Evolutionary conservation across 2,329 filamentous ascomycete species (phyloP).

Genomic region (Scedosporium apiospermum): DNA sequence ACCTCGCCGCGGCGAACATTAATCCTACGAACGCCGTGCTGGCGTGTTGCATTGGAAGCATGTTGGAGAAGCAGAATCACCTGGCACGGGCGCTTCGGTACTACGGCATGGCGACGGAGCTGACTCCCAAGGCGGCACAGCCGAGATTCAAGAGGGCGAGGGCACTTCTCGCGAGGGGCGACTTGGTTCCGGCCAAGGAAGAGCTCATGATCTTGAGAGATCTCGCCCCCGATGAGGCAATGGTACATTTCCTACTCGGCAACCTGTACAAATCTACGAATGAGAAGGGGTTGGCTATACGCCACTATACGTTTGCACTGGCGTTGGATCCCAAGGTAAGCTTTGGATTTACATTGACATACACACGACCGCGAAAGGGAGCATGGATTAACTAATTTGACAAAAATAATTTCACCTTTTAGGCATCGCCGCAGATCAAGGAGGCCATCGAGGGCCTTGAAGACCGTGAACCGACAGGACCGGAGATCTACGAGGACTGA

Average conservation of each 20-base stretch:
- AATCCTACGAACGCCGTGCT: conserved; percentile 92
- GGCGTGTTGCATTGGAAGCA: conserved; percentile 83
- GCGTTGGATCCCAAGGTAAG: conserved; percentile 93
- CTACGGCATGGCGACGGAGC: conserved; percentile 71
- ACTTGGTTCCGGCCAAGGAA: conserved; percentile 61
- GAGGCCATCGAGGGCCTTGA: conserved; percentile 91
- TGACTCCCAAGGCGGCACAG: conserved; percentile 72
- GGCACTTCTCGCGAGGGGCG: conserved; percentile 67
- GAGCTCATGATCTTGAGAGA: conserved; percentile 87
- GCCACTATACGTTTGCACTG: conserved; percentile 87
- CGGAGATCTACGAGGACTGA: neutral
- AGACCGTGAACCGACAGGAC: conserved; percentile 33
- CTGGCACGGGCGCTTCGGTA: conserved; percentile 67
- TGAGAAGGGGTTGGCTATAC: conserved; percentile 71
- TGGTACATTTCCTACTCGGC: conserved; percentile 89
- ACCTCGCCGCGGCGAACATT: conserved; percentile 76
- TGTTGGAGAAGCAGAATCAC: conserved; percentile 82
- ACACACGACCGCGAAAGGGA: neutral
- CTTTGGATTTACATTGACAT: conserved; percentile 5
- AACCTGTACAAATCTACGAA: conserved; percentile 67
- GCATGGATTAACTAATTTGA: neutral
- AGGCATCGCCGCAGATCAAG: conserved; percentile 92
- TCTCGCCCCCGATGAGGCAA: conserved; percentile 86
- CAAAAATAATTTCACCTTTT: conserved; percentile 15
- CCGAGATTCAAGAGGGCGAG: conserved; percentile 91